phyloP scores from a whole-genome alignment of 192 early-diverging fungal genomes.

The Phycomyces nitens region DNA sequence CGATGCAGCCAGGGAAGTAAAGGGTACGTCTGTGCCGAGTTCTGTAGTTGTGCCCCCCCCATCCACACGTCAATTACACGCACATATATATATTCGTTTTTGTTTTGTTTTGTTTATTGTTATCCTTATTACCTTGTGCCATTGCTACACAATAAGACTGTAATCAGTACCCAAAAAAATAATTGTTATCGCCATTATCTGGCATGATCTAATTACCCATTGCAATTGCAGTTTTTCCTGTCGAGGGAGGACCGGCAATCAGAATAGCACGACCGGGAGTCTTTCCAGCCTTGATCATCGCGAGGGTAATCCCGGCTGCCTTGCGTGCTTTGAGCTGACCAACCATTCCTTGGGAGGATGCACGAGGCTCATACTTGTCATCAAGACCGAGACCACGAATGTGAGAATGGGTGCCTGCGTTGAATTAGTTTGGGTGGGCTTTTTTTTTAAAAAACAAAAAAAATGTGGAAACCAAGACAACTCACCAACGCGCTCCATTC shows the following conservation, averaged over 20 bases:
- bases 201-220: constrained; percentile 89
- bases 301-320: constrained; percentile 93
- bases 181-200: no score
- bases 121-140: constrained; percentile 31
- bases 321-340: constrained; percentile 92
- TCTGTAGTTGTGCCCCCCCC: constrained; percentile 49
- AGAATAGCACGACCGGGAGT: constrained; percentile 95
- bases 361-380: constrained; percentile 85
- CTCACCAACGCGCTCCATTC: constrained; percentile 84
- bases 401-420: constrained; percentile 87
- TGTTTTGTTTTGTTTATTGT: neutral
- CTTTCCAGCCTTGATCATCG: constrained; percentile 97
- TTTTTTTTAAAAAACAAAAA: neutral
- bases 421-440: neutral
- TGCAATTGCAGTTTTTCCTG: constrained; percentile 98
- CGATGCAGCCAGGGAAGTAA: constrained; percentile 95
- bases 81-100: neutral
- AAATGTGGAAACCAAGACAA: neutral
- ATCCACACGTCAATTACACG: neutral
- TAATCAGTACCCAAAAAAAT: neutral
- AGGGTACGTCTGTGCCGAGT: constrained; percentile 91
- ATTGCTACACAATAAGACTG: constrained; percentile 11
- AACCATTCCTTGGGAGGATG: constrained; percentile 94
- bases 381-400: constrained; percentile 96
- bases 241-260: constrained; percentile 98